Base-by-base conservation (phyloP, 176 grass and related monocot species). In the Oryza coarctata region DNA sequence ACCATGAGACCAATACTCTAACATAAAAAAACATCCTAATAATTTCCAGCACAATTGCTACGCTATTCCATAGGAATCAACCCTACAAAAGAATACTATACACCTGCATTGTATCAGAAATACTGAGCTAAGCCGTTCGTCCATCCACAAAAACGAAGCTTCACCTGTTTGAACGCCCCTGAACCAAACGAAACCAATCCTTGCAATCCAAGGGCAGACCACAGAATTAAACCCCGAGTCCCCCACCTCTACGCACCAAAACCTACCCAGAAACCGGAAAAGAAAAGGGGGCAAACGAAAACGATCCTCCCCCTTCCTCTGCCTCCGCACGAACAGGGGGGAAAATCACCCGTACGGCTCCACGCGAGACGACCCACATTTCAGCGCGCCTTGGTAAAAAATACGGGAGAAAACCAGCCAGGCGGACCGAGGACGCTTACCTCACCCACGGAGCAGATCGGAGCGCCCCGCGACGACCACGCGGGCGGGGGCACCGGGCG, bases 41-140 rank as follows among this genome's bases (percentile, higher is more conserved):
- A 86, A 5, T 33, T 20, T 52, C 28, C 78, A 22, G n/a, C 9
- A 11, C 20, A 15, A 45, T 28, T 63, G 30, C 40, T 45, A 60
- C 5, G 60, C 8, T 71, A 45, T 70, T 62, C 60, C 50, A 0
- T 70, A 28, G 5, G 28, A 45, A 63, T 9, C 31, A 17, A 62
- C 4, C 28, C 74, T 35, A 78, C 13, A 27, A 20, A 47, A 35
- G 7, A 61, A 8, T 14, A 35, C 20, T 0, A 31, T 34, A 1
- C 11, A 55, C 39, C 75, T 39, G 39, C 75, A 79, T 78, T 85
- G 12, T n/a, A 73, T 73, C 17, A 27, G 20, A 33, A 65, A 83
- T 9, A 2, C 55, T 8, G 31, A 83, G n/a, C 63, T 2, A 36
- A 64, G 63, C 23, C 31, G 25, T 41, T 52, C 3, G 33, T 20